Base-by-base conservation (phyloP, 257 asterid genomes). In the Gentiana dahurica region DNA sequence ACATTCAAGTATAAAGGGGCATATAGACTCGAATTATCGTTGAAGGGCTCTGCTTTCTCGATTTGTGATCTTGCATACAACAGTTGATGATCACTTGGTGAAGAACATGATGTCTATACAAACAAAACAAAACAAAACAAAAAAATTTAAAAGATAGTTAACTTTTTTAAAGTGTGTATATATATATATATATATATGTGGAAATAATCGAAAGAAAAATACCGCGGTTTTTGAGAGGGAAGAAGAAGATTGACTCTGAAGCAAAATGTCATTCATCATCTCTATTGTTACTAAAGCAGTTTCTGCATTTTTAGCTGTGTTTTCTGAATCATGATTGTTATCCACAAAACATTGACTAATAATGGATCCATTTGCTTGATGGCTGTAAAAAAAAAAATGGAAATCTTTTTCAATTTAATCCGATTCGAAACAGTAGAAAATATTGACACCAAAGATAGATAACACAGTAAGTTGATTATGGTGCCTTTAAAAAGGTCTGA, bases 1-100 rank as follows among this genome's bases (percentile, higher is more conserved):
- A 84, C 44, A 53, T 82, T 84, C 57, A 79, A 79, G 69, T 68
- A 87, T 74, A 84, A 50, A 2, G 95, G 81, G 41, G 86, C 75
- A 64, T 87, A 66, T 48, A 87, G 65, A 46, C 60, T 48, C 8
- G 65, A 68, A 52, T 63, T 74, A 51, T 61, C 54, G 47, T 10
- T 7, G 61, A 48, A 41, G n/a, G 56, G 3, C n/a, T 72, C 43
- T 13, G 70, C 77, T 53, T 51, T 58, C 73, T 76, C 82, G 6
- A 87, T 79, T 63, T 73, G 55, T 34, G 63, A 58, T 62, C 79
- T 71, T 35, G 78, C 89, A 34, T 67, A 77, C 10, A 66, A 8
- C 54, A 87, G 60, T 50, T 73, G 79, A 51, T 68, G 68, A 75
- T 84, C 94, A 53, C 75, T 76, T 54, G 71, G 55, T 12, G 85